Percentiles rank a stretch among this genome's conserved stretches.
Conservation (phyloP, 495 filamentous ascomycete genomes). For the Penicillium desertorum region DNA sequence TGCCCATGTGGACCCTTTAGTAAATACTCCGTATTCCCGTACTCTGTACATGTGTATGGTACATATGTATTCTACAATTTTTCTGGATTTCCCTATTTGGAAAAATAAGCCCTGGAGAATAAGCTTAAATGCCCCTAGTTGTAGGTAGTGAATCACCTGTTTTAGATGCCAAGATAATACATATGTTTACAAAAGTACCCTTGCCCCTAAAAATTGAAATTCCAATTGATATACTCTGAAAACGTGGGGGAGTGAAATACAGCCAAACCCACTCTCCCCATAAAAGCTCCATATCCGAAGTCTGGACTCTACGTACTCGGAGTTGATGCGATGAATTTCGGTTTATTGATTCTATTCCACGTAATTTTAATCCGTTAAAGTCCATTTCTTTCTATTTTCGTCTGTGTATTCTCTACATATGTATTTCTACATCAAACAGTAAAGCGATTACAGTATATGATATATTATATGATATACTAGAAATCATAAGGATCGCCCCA, state of each 20-base stretch:
- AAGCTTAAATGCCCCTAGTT: not conserved
- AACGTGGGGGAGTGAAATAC: constrained; percentile 7
- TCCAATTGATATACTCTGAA: not conserved
- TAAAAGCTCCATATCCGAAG: constrained; percentile 10
- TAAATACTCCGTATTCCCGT: not conserved
- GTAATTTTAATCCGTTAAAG: no score
- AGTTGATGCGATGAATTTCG: constrained; percentile 4
- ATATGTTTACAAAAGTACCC: not conserved
- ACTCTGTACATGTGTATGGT: no score
- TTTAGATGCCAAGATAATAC: not conserved
- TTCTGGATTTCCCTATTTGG: not conserved
- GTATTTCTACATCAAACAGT: not conserved
- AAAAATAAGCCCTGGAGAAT: not conserved
- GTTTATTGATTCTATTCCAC: not conserved
- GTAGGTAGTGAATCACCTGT: not conserved
- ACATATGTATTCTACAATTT: not conserved
- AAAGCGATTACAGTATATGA: not conserved
- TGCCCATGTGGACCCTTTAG: not conserved
- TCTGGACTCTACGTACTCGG: constrained; percentile 1
- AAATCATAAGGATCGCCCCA: constrained; percentile 8
- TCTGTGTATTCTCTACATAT: not conserved
- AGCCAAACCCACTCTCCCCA: constrained; percentile 7
- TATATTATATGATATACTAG: not conserved
- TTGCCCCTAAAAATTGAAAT: not conserved
- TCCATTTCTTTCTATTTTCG: no score